These are phyloP conservation scores for Cornus controversa DNA, from an alignment of 148 eudicot genomes.

Conservation along the genomic window DNA sequence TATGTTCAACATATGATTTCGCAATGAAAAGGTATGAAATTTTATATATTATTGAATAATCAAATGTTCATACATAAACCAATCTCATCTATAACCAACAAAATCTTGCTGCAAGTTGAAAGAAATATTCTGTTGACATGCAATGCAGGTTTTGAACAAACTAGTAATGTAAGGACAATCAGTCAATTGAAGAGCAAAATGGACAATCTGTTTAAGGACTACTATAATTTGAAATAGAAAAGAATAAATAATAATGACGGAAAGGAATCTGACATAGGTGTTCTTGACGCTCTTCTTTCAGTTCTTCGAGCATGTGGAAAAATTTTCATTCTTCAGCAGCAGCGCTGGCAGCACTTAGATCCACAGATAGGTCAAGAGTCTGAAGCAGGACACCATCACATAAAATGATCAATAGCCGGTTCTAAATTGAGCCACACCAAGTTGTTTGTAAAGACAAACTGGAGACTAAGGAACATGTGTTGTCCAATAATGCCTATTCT, in stretches of 20 bases:
- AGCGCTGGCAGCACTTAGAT: slow-evolving; percentile 47
- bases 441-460: no score
- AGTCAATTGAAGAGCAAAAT: neutral
- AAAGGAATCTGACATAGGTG: slow-evolving; percentile 3
- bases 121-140: neutral
- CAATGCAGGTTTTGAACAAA: neutral
- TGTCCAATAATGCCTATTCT: no score
- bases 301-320: neutral
- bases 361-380: slow-evolving; percentile 43
- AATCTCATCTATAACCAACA: neutral
- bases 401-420: neutral
- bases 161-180: neutral
- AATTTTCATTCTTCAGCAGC: slow-evolving; percentile 23
- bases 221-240: neutral
- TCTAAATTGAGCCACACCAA: neutral
- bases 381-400: slow-evolving; percentile 16
- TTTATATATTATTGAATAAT: neutral
- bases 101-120: neutral
- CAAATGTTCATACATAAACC: neutral
- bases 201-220: neutral
- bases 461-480: no score
- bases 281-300: slow-evolving; percentile 7
- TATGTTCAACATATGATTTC: neutral
- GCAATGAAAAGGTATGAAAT: neutral
- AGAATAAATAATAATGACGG: neutral